These are phyloP conservation scores for Cyclotella distinguenda DNA, from an alignment of 108 stramenopile genomes.

Conservation along the genomic window DNA sequence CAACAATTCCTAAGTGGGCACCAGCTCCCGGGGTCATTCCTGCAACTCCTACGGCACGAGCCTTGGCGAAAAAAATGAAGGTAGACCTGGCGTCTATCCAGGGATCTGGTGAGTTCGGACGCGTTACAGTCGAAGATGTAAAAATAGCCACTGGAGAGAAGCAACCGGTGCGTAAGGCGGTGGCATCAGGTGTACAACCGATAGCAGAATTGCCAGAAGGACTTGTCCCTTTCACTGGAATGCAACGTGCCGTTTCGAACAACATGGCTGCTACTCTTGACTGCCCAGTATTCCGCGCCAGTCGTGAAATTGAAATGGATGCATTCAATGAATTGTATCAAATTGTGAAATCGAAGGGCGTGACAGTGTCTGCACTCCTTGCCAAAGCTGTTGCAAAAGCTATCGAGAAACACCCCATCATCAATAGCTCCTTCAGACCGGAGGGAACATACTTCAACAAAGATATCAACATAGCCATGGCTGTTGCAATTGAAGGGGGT, in stretches of 20 bases:
- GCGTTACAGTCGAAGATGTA: conserved; percentile 93
- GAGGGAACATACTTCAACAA: conserved; percentile 86
- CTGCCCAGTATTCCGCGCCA: conserved; percentile 93
- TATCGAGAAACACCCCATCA: conserved; percentile 92
- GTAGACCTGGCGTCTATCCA: conserved; percentile 76
- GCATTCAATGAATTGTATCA: conserved; percentile 91
- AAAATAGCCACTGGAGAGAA: conserved; percentile 88
- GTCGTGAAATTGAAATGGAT: conserved; percentile 90
- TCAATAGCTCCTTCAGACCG: conserved; percentile 90
- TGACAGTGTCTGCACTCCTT: conserved; percentile 91
- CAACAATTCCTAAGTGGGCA: conserved; percentile 74
- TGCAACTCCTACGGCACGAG: conserved; percentile 82
- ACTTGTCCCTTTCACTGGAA: conserved; percentile 91
- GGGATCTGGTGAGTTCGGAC: conserved; percentile 94
- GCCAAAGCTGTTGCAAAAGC: conserved; percentile 95
- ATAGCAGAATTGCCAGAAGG: conserved; percentile 83
- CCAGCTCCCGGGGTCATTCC: conserved; percentile 86
- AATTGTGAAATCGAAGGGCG: conserved; percentile 89
- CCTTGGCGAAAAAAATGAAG: conserved; percentile 83
- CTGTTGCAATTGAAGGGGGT: conserved; percentile 97
- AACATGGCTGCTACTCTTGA: conserved; percentile 95
- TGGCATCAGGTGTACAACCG: conserved; percentile 40
- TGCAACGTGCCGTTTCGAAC: conserved; percentile 96
- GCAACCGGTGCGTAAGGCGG: conserved; percentile 70
- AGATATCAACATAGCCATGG: conserved; percentile 98